Conservation (phyloP, 139 green algal species). For the Zygnema cylindricum region DNA sequence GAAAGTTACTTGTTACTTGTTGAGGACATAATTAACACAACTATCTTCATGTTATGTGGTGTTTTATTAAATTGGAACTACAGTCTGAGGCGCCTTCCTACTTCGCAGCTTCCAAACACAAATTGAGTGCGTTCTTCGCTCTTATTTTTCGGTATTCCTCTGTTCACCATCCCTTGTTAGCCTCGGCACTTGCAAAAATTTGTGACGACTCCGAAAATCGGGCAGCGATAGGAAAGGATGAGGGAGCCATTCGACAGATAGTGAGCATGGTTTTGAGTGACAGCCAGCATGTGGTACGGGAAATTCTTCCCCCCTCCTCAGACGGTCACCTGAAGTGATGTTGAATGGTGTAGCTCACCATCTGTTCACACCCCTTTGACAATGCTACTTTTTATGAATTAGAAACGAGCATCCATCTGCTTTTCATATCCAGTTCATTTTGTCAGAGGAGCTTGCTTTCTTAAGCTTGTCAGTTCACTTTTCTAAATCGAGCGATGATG, state of each 20-base stretch:
- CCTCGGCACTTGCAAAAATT: conserved; percentile 75
- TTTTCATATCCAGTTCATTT: too few relatives aligned
- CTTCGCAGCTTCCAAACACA: conserved; percentile 65
- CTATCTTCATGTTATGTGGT: background rate
- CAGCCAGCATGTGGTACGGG: conserved; percentile 70
- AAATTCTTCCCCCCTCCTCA: too few relatives aligned
- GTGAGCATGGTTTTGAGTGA: conserved; percentile 84
- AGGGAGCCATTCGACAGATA: conserved; percentile 87
- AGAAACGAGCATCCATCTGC: too few relatives aligned
- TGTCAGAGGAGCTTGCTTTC: too few relatives aligned
- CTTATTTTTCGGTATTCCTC: conserved; percentile 83
- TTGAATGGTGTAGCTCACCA: too few relatives aligned
- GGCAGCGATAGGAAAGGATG: conserved; percentile 78
- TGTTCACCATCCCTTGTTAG: conserved; percentile 75
- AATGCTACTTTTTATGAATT: too few relatives aligned
- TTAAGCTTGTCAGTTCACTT: too few relatives aligned
- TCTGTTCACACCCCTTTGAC: too few relatives aligned
- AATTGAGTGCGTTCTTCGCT: conserved; percentile 80
- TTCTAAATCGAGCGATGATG: too few relatives aligned
- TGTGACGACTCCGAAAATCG: conserved; percentile 78
- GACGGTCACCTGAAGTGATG: too few relatives aligned
- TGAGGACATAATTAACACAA: background rate
- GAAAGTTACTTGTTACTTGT: too few relatives aligned
- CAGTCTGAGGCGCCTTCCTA: conserved; percentile 38
- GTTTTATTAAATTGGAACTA: background rate